These are phyloP conservation scores for Vaccinium macrocarpon DNA, from an alignment of 148 eudicot species.

Conservation along the genomic window DNA sequence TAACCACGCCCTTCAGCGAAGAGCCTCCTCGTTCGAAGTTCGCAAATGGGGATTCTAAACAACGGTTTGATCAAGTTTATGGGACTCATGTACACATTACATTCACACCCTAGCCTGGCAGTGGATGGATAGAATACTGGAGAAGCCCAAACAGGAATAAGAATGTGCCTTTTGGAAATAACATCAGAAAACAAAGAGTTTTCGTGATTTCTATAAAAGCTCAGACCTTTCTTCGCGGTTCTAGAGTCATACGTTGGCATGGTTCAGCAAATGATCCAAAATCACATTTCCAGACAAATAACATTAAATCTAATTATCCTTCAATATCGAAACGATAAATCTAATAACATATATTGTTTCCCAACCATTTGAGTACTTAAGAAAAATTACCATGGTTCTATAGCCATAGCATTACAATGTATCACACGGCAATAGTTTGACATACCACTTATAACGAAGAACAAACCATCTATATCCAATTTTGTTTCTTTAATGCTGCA, in stretches of 20 bases:
- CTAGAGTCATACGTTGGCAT: too few relatives aligned
- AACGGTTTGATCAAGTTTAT: background rate
- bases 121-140: too few relatives aligned
- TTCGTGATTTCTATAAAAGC: too few relatives aligned
- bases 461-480: background rate
- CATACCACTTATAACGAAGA: background rate
- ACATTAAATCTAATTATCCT: background rate
- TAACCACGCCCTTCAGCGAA: conserved; percentile 9
- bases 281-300: background rate
- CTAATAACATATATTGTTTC: too few relatives aligned
- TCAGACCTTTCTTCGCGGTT: too few relatives aligned
- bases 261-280: background rate
- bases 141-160: background rate
- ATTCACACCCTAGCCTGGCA: too few relatives aligned
- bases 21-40: conserved; percentile 22
- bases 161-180: background rate
- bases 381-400: too few relatives aligned
- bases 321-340: background rate
- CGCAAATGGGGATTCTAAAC: background rate
- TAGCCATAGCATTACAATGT: too few relatives aligned
- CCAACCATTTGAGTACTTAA: too few relatives aligned
- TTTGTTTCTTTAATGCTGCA: background rate
- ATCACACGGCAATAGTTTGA: background rate
- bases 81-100: too few relatives aligned
- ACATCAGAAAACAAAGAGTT: too few relatives aligned